phyloP scores from a whole-genome alignment of 345 rosid species.

The Sisymbrium altissimum region DNA sequence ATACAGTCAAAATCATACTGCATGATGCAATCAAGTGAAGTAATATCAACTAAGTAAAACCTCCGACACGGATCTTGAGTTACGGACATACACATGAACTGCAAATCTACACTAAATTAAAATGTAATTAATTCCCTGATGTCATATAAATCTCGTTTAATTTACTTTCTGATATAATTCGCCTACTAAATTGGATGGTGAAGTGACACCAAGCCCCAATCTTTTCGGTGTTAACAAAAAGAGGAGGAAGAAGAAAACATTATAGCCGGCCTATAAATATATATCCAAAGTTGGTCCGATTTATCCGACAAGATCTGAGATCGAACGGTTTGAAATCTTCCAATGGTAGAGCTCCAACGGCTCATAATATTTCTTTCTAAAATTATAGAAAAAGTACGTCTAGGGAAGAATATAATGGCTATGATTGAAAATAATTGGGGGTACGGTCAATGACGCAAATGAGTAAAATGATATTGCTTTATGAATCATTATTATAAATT shows the following conservation, averaged over 20 bases:
- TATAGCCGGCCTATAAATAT: constrained; percentile 31
- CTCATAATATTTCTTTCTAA: not conserved
- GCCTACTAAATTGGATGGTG: constrained; percentile 6
- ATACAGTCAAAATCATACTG: not conserved
- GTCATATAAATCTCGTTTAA: not conserved
- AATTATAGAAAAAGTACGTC: not conserved
- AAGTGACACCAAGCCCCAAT: constrained; percentile 18
- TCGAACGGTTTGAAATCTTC: constrained; percentile 14
- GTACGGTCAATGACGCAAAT: constrained; percentile 27
- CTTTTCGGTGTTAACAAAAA: constrained; percentile 23
- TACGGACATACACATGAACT: constrained; percentile 22
- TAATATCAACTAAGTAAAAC: not conserved
- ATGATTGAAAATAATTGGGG: constrained; percentile 4
- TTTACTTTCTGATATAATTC: not conserved
- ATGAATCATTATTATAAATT: not conserved
- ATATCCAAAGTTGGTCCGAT: constrained; percentile 19
- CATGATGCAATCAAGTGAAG: not conserved
- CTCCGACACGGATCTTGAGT: constrained; percentile 32
- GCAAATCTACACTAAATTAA: not conserved
- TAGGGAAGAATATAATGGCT: not conserved
- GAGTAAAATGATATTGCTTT: constrained; percentile 23
- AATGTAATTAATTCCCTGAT: not conserved
- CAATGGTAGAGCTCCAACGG: not conserved
- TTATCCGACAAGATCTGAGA: constrained; percentile 28
- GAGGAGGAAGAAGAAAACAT: constrained; percentile 25